Percentiles rank a stretch among this genome's conserved stretches.
phyloP scores from a whole-genome alignment of 805 yeast genomes.

The Wickerhamiella bombiphila region DNA sequence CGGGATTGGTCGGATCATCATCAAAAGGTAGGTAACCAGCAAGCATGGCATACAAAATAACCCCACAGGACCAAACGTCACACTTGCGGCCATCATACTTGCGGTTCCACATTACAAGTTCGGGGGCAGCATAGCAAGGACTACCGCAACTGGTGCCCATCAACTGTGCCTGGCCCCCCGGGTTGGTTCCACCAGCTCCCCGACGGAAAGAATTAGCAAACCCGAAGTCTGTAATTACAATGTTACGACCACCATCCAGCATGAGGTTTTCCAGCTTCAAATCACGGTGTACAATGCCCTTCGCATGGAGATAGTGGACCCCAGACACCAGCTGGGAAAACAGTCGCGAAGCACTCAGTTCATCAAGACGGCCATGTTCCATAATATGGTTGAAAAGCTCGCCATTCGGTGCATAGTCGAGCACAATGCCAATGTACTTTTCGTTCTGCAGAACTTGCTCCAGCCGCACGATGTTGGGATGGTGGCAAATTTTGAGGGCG shows the following conservation, averaged over 20 bases:
- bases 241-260: conserved; percentile 73
- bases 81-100: conserved; percentile 88
- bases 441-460: conserved; percentile 92
- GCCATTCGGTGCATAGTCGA: conserved; percentile 96
- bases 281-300: conserved; percentile 69
- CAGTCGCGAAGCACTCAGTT: conserved; percentile 66
- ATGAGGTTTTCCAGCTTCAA: conserved; percentile 59
- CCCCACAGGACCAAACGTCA: conserved; percentile 96
- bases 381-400: conserved; percentile 88
- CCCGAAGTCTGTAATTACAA: conserved; percentile 82
- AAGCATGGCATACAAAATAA: conserved; percentile 87
- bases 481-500: conserved; percentile 62
- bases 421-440: conserved; percentile 87
- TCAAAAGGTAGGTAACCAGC: conserved; percentile 96
- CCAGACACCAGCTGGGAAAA: conserved; percentile 92
- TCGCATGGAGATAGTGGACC: conserved; percentile 74
- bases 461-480: conserved; percentile 83
- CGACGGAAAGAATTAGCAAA: conserved; percentile 70
- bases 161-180: conserved; percentile 37
- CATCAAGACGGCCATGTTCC: conserved; percentile 74
- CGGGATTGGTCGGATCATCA: conserved; percentile 93
- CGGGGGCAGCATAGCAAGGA: conserved; percentile 98
- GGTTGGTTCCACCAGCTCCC: no score
- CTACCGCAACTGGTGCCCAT: conserved; percentile 96
- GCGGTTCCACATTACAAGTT: conserved; percentile 70